Percentiles rank a stretch among this genome's conserved stretches.
Evolutionary conservation across 2,329 filamentous ascomycete species (phyloP).

Genomic region (Colletotrichum sp.): DNA sequence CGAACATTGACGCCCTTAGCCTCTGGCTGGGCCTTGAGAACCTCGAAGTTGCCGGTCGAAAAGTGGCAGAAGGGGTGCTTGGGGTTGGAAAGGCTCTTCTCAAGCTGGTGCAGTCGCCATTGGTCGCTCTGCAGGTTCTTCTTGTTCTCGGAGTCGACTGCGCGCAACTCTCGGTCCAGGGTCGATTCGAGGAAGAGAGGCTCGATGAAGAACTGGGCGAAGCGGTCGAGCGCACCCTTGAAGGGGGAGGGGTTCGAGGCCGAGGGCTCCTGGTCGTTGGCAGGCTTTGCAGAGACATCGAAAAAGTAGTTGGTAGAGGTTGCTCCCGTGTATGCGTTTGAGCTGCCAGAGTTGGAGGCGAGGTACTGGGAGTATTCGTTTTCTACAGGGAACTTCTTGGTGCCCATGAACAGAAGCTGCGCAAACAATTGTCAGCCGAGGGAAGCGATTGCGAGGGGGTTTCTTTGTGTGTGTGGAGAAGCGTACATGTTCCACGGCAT

Average conservation of each 20-base stretch:
- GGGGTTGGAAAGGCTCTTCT: conserved; percentile 86
- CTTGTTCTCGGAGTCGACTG: conserved; percentile 96
- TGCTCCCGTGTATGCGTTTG: conserved; percentile 92
- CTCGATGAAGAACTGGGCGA: conserved; percentile 91
- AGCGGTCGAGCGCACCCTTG: conserved; percentile 85
- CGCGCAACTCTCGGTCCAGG: conserved; percentile 83
- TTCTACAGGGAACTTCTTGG: conserved; percentile 94
- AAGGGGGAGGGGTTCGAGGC: conserved; percentile 65
- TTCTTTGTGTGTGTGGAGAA: not conserved
- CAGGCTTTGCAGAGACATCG: conserved; percentile 84
- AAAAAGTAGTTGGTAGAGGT: conserved; percentile 99
- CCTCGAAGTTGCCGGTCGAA: conserved; percentile 86
- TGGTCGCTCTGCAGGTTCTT: conserved; percentile 93
- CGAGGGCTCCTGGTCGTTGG: conserved; percentile 61
- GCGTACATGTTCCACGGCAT: conserved; percentile 87
- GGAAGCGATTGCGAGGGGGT: not conserved
- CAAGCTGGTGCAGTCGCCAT: conserved; percentile 87
- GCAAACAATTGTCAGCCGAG: conserved; percentile 9
- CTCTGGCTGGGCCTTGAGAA: conserved; percentile 83
- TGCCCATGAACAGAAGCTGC: conserved; percentile 93
- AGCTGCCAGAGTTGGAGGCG: conserved; percentile 85
- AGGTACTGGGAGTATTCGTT: conserved; percentile 97
- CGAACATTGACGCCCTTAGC: conserved; percentile 82
- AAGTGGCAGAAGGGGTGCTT: conserved; percentile 91
- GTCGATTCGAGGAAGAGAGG: conserved; percentile 87